These are phyloP conservation scores for Cladosporium oxysporum DNA, from an alignment of 2,329 filamentous ascomycete genomes.

Conservation along the genomic window DNA sequence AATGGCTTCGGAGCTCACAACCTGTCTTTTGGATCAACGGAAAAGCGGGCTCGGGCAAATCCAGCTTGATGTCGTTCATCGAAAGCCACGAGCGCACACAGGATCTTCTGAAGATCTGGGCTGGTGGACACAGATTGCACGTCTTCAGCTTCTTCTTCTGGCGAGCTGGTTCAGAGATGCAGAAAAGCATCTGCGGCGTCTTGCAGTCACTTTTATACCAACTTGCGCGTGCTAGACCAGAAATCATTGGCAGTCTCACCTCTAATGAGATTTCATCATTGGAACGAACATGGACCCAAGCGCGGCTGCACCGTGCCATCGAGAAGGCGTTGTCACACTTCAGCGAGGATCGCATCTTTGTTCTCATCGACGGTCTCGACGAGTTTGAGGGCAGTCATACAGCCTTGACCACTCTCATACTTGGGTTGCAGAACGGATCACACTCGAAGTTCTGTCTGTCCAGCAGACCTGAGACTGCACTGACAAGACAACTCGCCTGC, in stretches of 20 bases:
- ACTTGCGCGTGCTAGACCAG: background rate
- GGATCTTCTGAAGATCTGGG: background rate
- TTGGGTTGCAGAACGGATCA: background rate
- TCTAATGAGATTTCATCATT: background rate
- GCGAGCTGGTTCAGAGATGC: background rate
- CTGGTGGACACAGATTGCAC: background rate
- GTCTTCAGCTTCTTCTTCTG: conserved; percentile 14
- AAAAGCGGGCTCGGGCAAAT: conserved; percentile 15
- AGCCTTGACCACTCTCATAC: background rate
- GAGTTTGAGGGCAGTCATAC: background rate
- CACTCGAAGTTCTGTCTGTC: conserved; percentile 1
- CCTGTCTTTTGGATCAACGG: conserved; percentile 9
- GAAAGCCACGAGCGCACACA: background rate
- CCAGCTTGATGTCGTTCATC: conserved; percentile 10
- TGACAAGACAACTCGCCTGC: background rate
- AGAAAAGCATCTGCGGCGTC: conserved; percentile 6
- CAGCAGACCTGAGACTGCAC: background rate
- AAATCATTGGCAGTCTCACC: background rate
- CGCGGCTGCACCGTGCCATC: background rate
- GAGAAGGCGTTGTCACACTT: background rate
- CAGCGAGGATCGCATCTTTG: background rate
- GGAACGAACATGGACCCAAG: background rate
- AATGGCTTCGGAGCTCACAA: background rate
- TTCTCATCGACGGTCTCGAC: conserved; percentile 5
- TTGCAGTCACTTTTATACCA: conserved; percentile 3